These are phyloP conservation scores for Metarhizium sp. DNA, from an alignment of 2,329 filamentous ascomycete genomes.

Conservation along the genomic window DNA sequence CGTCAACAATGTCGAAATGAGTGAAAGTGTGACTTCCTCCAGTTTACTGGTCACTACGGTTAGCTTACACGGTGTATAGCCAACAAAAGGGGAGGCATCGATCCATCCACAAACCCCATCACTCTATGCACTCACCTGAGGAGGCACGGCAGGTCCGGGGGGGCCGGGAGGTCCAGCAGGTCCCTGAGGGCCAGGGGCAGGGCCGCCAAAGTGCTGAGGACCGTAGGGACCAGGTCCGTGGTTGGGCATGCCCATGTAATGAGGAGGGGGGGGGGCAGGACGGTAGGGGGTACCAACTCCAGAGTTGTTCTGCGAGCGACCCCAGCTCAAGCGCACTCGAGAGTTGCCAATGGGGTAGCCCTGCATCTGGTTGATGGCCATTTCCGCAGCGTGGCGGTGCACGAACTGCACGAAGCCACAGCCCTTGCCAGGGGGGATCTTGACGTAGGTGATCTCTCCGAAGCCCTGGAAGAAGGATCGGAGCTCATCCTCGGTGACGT, in stretches of 20 bases:
- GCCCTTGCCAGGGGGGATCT: slow-evolving; percentile 98
- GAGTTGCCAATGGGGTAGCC: slow-evolving; percentile 99
- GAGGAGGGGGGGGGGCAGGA: slow-evolving; percentile 64
- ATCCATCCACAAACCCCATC: background rate
- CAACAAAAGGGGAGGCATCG: background rate
- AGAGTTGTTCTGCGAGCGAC: slow-evolving; percentile 97
- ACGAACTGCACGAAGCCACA: slow-evolving; percentile 99
- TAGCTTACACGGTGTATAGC: slow-evolving; percentile 1
- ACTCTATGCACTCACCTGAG: slow-evolving; percentile 24
- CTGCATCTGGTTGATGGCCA: slow-evolving; percentile 99
- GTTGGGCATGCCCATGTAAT: slow-evolving; percentile 42
- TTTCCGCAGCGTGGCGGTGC: slow-evolving; percentile 95
- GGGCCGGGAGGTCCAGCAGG: slow-evolving; percentile 28
- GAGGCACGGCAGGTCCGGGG: slow-evolving; percentile 25
- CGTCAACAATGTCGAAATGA: slow-evolving; percentile 1
- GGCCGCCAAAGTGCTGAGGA: slow-evolving; percentile 23
- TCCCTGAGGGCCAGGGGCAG: slow-evolving; percentile 27
- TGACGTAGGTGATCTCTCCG: slow-evolving; percentile 98
- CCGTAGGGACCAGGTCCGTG: slow-evolving; percentile 35
- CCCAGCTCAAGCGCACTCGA: slow-evolving; percentile 94
- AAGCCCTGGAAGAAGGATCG: slow-evolving; percentile 99
- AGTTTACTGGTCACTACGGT: slow-evolving; percentile 8
- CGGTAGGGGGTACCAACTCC: slow-evolving; percentile 96
- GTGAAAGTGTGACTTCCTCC: background rate
- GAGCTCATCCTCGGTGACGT: slow-evolving; percentile 98